Conservation (phyloP, 768 basidiomycete species). For the Mrakia frigida region DNA sequence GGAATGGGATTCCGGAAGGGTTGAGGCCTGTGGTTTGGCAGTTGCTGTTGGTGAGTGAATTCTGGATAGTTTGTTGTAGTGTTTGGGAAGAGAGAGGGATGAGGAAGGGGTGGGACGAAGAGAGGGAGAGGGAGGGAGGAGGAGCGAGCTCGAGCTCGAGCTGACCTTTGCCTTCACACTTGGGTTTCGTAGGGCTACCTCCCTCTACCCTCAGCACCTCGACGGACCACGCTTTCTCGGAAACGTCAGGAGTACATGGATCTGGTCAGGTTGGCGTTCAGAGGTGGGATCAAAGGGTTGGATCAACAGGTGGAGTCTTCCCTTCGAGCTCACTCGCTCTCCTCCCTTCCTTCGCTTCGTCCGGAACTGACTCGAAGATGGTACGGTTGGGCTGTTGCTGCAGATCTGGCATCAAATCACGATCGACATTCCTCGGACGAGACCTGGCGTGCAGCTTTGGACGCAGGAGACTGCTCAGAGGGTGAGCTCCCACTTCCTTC, state of each 20-base stretch:
- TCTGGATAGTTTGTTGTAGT: neutral
- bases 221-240: constrained; percentile 68
- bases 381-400: neutral
- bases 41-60: constrained; percentile 69
- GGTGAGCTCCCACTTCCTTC: constrained; percentile 49
- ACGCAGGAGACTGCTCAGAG: constrained; percentile 83
- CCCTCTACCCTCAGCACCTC: constrained; percentile 71
- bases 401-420: constrained; percentile 99
- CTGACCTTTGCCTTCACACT: neutral
- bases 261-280: constrained; percentile 83
- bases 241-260: constrained; percentile 90
- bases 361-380: neutral
- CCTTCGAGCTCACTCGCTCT: neutral
- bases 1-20: constrained; percentile 86
- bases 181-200: constrained; percentile 70
- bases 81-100: neutral
- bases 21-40: constrained; percentile 92
- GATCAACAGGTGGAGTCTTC: constrained; percentile 63
- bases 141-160: constrained; percentile 5
- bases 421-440: constrained; percentile 92
- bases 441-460: constrained; percentile 88
- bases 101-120: neutral
- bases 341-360: neutral
- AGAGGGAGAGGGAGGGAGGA: neutral
- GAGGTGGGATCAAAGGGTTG: constrained; percentile 72